Conservation (phyloP, 495 filamentous ascomycete species). For the Lineolata rhizophorae region DNA sequence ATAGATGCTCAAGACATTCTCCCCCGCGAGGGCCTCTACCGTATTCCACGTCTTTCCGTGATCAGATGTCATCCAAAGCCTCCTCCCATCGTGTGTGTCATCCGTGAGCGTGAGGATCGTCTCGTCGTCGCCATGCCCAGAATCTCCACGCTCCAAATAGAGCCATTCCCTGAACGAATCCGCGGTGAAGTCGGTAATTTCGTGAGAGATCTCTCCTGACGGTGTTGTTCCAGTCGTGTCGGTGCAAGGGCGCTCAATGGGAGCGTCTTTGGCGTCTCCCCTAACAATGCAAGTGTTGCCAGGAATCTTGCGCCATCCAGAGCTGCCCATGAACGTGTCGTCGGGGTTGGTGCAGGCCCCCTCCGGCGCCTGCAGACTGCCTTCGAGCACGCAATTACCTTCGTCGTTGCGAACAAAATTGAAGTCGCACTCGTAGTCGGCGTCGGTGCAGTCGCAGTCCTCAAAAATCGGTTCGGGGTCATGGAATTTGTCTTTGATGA, state of each 20-base stretch:
- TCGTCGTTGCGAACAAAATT: conserved; percentile 53
- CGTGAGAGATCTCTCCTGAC: conserved; percentile 38
- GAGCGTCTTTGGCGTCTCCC: conserved; percentile 32
- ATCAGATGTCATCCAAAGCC: conserved; percentile 16
- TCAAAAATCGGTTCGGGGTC: conserved; percentile 40
- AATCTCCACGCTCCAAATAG: conserved; percentile 64
- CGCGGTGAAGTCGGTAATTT: conserved; percentile 33
- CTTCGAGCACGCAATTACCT: conserved; percentile 41
- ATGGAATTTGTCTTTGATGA: conserved; percentile 67
- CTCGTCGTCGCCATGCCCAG: conserved; percentile 44
- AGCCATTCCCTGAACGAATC: conserved; percentile 30
- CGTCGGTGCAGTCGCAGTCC: conserved; percentile 54
- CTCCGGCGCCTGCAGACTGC: conserved; percentile 25
- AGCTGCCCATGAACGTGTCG: conserved; percentile 58
- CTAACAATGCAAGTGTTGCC: conserved; percentile 58
- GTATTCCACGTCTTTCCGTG: conserved; percentile 72
- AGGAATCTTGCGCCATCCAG: conserved; percentile 80
- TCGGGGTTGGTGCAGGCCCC: conserved; percentile 41
- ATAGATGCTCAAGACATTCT: conserved; percentile 38
- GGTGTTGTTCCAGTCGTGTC: conserved; percentile 23
- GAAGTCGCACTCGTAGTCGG: conserved; percentile 89
- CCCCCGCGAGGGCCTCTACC: conserved; percentile 34
- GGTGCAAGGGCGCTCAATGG: conserved; percentile 32
- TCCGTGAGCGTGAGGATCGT: conserved; percentile 63
- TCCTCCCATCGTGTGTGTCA: conserved; percentile 34